These are phyloP conservation scores for Chaetomium strumarium DNA, from an alignment of 2,329 filamentous ascomycete genomes.

Conservation along the genomic window DNA sequence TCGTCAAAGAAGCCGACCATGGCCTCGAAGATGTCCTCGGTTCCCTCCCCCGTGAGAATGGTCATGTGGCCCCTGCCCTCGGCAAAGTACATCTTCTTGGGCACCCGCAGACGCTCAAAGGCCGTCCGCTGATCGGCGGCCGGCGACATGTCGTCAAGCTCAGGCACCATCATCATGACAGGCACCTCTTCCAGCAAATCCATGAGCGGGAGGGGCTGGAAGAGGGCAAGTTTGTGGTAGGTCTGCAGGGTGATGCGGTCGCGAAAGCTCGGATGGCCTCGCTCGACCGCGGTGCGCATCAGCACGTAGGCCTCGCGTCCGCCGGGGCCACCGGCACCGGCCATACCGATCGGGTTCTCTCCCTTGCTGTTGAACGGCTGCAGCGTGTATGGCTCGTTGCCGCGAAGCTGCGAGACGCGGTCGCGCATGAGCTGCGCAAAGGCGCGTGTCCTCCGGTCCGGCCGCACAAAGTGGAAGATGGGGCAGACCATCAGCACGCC, in stretches of 20 bases:
- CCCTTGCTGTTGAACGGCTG: conserved; percentile 33
- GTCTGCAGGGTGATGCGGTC: conserved; percentile 26
- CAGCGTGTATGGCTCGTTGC: conserved; percentile 35
- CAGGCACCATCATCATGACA: conserved; percentile 26
- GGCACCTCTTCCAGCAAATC: conserved; percentile 20
- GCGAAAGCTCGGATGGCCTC: conserved; percentile 22
- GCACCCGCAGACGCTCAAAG: neutral
- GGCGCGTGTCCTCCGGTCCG: conserved; percentile 9
- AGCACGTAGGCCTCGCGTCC: conserved; percentile 22
- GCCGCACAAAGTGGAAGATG: conserved; percentile 18
- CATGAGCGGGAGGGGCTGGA: conserved; percentile 19
- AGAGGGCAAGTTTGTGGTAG: conserved; percentile 26
- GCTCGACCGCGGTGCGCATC: conserved; percentile 16
- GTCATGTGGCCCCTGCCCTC: neutral
- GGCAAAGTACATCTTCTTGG: neutral
- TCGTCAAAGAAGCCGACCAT: neutral
- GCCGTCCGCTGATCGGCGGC: conserved; percentile 20
- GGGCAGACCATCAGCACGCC: conserved; percentile 23
- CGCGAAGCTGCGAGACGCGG: conserved; percentile 31
- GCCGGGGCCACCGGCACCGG: conserved; percentile 6
- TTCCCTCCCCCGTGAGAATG: neutral
- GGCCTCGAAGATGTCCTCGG: neutral
- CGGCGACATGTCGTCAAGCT: conserved; percentile 27
- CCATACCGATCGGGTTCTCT: conserved; percentile 33
- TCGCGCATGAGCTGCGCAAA: conserved; percentile 18